phyloP scores from a whole-genome alignment of 306 rosid species.

The Castanospermum australe region DNA sequence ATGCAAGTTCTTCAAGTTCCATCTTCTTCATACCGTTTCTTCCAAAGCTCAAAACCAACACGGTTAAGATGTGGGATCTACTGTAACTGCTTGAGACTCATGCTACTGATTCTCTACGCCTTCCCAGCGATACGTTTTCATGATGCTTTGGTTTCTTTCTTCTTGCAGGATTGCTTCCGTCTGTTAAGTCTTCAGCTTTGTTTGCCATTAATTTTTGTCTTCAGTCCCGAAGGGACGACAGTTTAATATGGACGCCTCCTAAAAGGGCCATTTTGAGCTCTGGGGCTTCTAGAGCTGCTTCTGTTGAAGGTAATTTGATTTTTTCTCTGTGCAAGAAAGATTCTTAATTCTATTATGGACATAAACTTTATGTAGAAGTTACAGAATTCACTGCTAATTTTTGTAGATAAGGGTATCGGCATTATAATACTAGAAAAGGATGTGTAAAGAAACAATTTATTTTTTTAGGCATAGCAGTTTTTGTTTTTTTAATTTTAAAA shows the following conservation, averaged over 20 bases:
- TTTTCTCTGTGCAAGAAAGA: neutral
- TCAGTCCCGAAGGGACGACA: conserved; percentile 12
- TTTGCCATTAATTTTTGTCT: neutral
- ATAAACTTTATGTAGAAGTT: neutral
- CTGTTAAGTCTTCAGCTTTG: conserved; percentile 32
- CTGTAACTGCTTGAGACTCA: neutral
- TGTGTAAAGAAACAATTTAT: too few species aligned
- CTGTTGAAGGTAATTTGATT: conserved; percentile 46
- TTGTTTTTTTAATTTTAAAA: too few species aligned
- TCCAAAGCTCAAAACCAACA: conserved; percentile 28
- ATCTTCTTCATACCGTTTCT: conserved; percentile 36
- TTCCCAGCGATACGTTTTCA: neutral
- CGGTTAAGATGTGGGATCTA: conserved; percentile 36
- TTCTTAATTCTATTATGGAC: neutral
- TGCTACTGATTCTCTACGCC: neutral
- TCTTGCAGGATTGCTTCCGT: conserved; percentile 27
- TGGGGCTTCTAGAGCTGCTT: conserved; percentile 47
- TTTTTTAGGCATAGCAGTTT: too few species aligned
- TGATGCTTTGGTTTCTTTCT: neutral
- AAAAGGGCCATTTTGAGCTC: conserved; percentile 34
- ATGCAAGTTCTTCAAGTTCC: conserved; percentile 31
- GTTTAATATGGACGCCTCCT: conserved; percentile 30
- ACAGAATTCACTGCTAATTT: neutral
- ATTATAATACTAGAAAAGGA: too few species aligned
- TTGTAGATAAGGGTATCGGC: too few species aligned